Evolutionary conservation across 306 rosid genomes (phyloP).

Genomic region (Gastrolobium bilobum): DNA sequence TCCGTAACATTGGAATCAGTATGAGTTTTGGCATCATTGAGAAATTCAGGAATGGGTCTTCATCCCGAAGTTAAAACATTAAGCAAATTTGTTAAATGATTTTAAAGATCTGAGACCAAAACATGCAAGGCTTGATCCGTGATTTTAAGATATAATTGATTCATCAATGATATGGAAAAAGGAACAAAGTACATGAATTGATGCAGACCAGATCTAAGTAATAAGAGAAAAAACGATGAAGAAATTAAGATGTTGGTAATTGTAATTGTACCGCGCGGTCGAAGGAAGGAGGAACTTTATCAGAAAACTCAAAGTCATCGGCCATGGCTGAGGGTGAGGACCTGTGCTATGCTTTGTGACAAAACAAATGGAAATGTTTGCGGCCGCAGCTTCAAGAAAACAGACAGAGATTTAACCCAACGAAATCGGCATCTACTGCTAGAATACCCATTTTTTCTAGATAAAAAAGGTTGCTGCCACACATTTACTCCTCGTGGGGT

Average conservation of each 20-base stretch:
- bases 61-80: neutral
- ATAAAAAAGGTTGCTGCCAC: neutral
- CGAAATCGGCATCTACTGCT: no score
- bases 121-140: constrained; percentile 40
- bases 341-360: neutral
- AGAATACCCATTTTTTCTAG: neutral
- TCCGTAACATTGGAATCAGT: constrained; percentile 1
- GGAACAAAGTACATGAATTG: neutral
- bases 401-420: neutral
- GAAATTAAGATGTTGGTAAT: neutral
- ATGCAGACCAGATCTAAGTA: constrained; percentile 41
- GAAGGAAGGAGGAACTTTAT: constrained; percentile 64
- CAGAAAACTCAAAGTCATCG: constrained; percentile 56
- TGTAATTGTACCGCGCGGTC: constrained; percentile 54
- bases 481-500: neutral
- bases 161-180: neutral
- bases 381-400: constrained; percentile 17
- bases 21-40: neutral
- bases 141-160: constrained; percentile 28
- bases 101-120: constrained; percentile 28
- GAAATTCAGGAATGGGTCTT: constrained; percentile 16
- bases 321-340: constrained; percentile 59
- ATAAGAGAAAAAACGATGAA: neutral
- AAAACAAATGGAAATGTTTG: neutral
- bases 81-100: neutral